Evolutionary conservation across 805 yeast genomes (phyloP).

Genomic region (Barnettozyma californica): DNA sequence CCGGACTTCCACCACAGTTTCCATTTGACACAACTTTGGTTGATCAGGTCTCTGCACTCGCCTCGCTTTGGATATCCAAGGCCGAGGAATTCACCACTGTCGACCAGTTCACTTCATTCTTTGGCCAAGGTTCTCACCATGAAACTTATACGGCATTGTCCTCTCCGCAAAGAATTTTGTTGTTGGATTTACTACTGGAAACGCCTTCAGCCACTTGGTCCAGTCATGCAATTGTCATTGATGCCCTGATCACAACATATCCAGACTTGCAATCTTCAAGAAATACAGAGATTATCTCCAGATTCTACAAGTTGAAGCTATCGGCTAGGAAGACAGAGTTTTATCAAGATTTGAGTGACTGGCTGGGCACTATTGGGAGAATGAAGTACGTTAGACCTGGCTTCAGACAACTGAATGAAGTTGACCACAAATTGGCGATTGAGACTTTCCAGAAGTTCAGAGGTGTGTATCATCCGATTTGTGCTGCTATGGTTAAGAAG

Average conservation of each 20-base stretch:
- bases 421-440: conserved; percentile 61
- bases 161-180: conserved; percentile 74
- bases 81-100: conserved; percentile 10
- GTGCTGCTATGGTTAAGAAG: conserved; percentile 75
- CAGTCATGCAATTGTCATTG: conserved; percentile 1
- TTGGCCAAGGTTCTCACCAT: conserved; percentile 19
- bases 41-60: conserved; percentile 62
- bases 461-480: conserved; percentile 75
- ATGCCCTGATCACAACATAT: conserved; percentile 34
- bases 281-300: conserved; percentile 77
- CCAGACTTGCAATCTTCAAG: conserved; percentile 39
- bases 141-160: conserved; percentile 43
- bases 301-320: conserved; percentile 69
- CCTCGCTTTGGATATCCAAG: conserved; percentile 51
- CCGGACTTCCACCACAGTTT: conserved; percentile 90
- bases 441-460: conserved; percentile 57
- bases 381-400: conserved; percentile 94
- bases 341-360: conserved; percentile 57
- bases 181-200: conserved; percentile 61
- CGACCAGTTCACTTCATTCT: conserved; percentile 14
- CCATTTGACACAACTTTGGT: conserved; percentile 74
- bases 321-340: conserved; percentile 42
- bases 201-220: conserved; percentile 25
- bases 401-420: conserved; percentile 56
- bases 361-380: conserved; percentile 90